A percentile compares a stretch with the other conserved stretches of the same genome.
phyloP scores from a whole-genome alignment of 495 filamentous ascomycete genomes.

The Neurospora sp. region DNA sequence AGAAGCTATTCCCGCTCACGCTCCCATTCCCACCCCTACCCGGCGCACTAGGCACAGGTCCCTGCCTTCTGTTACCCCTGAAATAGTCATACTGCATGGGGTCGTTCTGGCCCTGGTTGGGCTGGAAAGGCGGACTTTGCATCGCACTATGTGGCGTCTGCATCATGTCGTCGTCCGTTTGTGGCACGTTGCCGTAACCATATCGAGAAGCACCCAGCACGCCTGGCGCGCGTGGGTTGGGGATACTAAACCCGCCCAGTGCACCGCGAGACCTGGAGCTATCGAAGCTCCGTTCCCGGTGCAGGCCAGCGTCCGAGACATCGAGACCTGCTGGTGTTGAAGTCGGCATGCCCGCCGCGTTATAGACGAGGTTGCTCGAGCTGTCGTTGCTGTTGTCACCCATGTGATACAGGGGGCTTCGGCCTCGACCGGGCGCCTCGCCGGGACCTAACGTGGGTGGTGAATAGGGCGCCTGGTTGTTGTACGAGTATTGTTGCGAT shows the following conservation, averaged over 20 bases:
- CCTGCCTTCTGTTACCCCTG: conserved; percentile 8
- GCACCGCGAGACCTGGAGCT: conserved; percentile 6
- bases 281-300: conserved; percentile 26
- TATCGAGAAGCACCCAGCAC: conserved; percentile 42
- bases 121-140: background rate
- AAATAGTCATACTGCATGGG: conserved; percentile 29
- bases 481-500: conserved; percentile 9
- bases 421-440: conserved; percentile 14
- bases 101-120: conserved; percentile 6
- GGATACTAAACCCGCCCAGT: conserved; percentile 5
- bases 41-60: conserved; percentile 9
- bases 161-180: conserved; percentile 29
- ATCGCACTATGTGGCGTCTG: conserved; percentile 14
- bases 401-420: conserved; percentile 29
- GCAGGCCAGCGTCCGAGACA: conserved; percentile 7
- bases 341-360: conserved; percentile 32
- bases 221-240: conserved; percentile 22
- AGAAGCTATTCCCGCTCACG: conserved; percentile 3
- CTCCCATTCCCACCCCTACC: conserved; percentile 2
- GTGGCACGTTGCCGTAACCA: conserved; percentile 44
- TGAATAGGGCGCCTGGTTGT: conserved; percentile 3
- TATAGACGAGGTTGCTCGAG: conserved; percentile 30
- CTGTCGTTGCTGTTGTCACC: conserved; percentile 39
- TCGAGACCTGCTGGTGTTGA: conserved; percentile 18
- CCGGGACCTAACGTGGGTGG: conserved; percentile 5